These are phyloP conservation scores for Ambrosia trifida DNA, from an alignment of 129 eudicot species.

Conservation along the genomic window DNA sequence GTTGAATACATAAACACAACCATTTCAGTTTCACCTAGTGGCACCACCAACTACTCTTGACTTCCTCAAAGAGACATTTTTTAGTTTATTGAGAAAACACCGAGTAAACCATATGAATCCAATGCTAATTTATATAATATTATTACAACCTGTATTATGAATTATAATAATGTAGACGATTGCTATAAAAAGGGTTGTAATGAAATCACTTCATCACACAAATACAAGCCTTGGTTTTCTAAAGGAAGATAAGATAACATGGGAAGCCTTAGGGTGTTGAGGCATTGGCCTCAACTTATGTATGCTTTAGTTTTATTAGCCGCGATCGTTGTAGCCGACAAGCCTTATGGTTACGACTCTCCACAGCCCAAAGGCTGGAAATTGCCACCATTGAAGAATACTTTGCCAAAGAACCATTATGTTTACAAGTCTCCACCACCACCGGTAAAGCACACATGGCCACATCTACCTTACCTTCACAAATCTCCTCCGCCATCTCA, in stretches of 20 bases:
- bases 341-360: conserved; percentile 24
- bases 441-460: conserved; percentile 15
- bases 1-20: not conserved
- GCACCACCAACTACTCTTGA: conserved; percentile 4
- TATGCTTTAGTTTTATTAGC: conserved; percentile 24
- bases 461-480: conserved; percentile 18
- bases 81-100: not conserved
- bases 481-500: conserved; percentile 7
- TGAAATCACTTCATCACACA: not conserved
- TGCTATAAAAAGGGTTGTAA: conserved; percentile 23
- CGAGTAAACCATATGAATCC: not conserved
- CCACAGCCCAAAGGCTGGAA: conserved; percentile 13
- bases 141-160: conserved; percentile 20
- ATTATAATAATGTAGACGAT: not conserved
- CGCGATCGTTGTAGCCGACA: conserved; percentile 21
- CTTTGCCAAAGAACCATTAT: conserved; percentile 2
- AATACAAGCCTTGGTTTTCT: conserved; percentile 1
- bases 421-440: conserved; percentile 28
- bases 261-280: conserved; percentile 24
- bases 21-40: not conserved
- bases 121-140: not conserved
- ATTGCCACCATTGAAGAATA: conserved; percentile 16
- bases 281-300: conserved; percentile 35
- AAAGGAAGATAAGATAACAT: not conserved
- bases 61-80: not conserved